These are phyloP conservation scores for Elsinoe batatas DNA, from an alignment of 2,329 filamentous ascomycete genomes.

Conservation along the genomic window DNA sequence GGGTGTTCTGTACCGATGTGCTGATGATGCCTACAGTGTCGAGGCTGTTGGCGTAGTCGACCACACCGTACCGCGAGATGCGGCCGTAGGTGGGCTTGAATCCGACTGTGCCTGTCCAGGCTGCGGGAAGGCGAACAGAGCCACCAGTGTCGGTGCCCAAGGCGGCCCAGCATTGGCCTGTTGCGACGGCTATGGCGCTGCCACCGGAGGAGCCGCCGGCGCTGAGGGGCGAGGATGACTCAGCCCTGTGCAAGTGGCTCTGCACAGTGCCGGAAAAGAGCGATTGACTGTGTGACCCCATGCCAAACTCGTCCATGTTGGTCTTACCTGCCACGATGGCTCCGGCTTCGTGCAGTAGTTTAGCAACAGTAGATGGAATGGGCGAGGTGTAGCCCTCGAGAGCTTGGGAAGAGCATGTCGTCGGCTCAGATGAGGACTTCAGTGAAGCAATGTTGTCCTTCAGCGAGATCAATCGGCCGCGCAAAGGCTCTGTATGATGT, in stretches of 20 bases:
- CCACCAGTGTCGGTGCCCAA: constrained; percentile 92
- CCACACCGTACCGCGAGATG: constrained; percentile 73
- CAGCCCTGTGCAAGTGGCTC: constrained; percentile 35
- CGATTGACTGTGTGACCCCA: constrained; percentile 72
- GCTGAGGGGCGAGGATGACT: constrained; percentile 38
- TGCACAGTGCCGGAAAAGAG: constrained; percentile 58
- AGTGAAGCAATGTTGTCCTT: constrained; percentile 44
- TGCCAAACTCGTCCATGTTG: constrained; percentile 93
- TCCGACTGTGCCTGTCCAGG: constrained; percentile 72
- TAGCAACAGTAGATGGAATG: constrained; percentile 72
- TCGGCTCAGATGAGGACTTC: constrained; percentile 33
- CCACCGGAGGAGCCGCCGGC: constrained; percentile 88
- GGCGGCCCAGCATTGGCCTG: constrained; percentile 54
- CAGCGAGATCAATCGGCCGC: constrained; percentile 33
- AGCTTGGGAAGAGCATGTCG: constrained; percentile 74
- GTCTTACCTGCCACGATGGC: constrained; percentile 65
- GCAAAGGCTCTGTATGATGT: constrained; percentile 15
- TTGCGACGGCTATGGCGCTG: constrained; percentile 73
- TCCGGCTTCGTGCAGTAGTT: constrained; percentile 53
- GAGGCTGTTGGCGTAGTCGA: constrained; percentile 85
- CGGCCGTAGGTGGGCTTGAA: constrained; percentile 91
- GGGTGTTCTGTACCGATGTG: constrained; percentile 40
- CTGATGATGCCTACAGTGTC: constrained; percentile 80
- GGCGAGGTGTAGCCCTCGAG: constrained; percentile 60
- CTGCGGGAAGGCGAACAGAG: constrained; percentile 75